Evolutionary conservation across 192 early-diverging fungal genomes (phyloP).

Genomic region (Backusella psychrophila): DNA sequence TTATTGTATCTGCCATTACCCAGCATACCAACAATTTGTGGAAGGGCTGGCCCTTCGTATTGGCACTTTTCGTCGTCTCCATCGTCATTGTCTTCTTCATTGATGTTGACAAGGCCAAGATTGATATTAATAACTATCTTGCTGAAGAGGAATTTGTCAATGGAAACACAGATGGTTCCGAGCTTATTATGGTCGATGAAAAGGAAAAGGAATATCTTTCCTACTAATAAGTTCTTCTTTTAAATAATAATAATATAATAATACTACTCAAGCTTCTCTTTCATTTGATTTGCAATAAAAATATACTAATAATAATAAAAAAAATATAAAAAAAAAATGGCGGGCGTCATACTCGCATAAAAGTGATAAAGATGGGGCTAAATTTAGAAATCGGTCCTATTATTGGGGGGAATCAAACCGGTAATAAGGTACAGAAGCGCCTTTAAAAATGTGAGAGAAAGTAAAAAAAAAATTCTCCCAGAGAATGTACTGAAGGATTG

Average conservation of each 20-base stretch:
- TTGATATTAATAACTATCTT: constrained; percentile 42
- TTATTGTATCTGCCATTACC: constrained; percentile 66
- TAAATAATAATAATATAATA: not conserved
- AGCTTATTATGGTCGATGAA: constrained; percentile 8
- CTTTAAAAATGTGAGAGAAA: no score
- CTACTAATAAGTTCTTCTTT: not conserved
- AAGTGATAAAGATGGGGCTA: not conserved
- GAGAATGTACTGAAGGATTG: no score
- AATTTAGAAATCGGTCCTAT: no score
- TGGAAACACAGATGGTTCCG: not conserved
- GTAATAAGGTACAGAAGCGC: no score
- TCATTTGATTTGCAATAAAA: not conserved
- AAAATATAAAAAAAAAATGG: not conserved
- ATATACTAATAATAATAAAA: not conserved
- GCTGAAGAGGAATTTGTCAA: not conserved
- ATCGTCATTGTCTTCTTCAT: constrained; percentile 50
- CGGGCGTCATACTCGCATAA: not conserved
- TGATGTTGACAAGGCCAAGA: constrained; percentile 56
- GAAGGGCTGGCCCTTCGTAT: constrained; percentile 54
- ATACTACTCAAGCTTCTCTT: not conserved
- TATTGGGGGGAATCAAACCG: no score
- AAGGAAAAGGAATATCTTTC: constrained; percentile 1
- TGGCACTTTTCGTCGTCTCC: constrained; percentile 53
- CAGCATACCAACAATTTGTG: constrained; percentile 50
- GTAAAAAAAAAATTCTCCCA: no score